Evolutionary conservation across 1,139 yeast genomes (phyloP), one percentile per base, ranked within the genome.

Genomic region (Suhomyces bolitotheri): DNA sequence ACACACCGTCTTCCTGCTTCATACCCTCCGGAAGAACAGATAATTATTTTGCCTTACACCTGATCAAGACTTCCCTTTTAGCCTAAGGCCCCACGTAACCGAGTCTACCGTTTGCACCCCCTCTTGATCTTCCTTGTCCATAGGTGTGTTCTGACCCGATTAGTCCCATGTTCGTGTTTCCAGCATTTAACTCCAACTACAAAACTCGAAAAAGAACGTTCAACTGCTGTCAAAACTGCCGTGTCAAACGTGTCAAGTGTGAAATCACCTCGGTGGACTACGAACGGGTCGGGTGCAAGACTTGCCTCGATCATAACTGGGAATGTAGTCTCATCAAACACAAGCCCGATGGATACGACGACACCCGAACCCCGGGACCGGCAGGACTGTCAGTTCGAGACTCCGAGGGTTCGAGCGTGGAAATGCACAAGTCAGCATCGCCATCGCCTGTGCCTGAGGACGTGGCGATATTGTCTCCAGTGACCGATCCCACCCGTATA

Each of bases 151-250:
- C n/a, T n/a, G n/a, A n/a, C n/a, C n/a, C n/a, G n/a, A n/a, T n/a
- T n/a, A n/a, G n/a, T n/a, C n/a, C 27, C 11, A 75, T 74, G 78
- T 69, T 66, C 53, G 81, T 76, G 32, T 76, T 76, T 44, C 81
- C 81, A 3, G 81, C 81, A n/a, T 76, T 76, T 51, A 68, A 76
- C 51, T 64, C 68, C 24, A 75, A 65, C 49, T 76, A 76, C 50
- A 69, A 75, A 39, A 68, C 73, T 25, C 60, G 82, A 27, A 75
- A 75, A 48, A 56, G 81, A 16, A 73, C 78, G 2, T 76, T 72
- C 51, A 68, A 70, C 47, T 77, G 80, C 40, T 76, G 81, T 48
- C 64, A 62, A 36, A 71, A 62, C 44, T 76, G 81, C 53, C 66
- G 78, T 23, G 53, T 62, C 14, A 64, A 73, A 36, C 53, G 74